phyloP scores from a whole-genome alignment of 2,329 filamentous ascomycete species.

The Cladorrhinum sp. region DNA sequence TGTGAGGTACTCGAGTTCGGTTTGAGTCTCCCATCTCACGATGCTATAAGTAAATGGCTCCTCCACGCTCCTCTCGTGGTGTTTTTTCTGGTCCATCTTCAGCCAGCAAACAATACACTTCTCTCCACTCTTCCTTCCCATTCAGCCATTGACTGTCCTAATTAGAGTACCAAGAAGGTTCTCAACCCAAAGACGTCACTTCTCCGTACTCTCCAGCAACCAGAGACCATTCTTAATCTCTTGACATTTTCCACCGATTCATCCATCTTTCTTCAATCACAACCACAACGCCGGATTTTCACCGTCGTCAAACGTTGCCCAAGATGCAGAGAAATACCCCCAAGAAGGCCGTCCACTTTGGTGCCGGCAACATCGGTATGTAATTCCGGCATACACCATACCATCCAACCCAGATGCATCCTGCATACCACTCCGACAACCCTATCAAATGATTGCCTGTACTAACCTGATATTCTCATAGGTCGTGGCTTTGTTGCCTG shows the following conservation, averaged over 20 bases:
- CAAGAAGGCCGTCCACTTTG: conserved; percentile 79
- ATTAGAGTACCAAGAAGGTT: background rate
- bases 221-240: background rate
- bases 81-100: conserved; percentile 4
- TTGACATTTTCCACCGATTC: background rate
- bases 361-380: conserved; percentile 77
- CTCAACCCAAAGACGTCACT: background rate
- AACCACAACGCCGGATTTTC: background rate
- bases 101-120: conserved; percentile 1
- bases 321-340: conserved; percentile 22
- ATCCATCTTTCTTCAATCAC: background rate
- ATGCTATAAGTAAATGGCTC: conserved; percentile 12
- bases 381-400: conserved; percentile 2
- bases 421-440: background rate
- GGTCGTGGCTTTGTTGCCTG: conserved; percentile 81
- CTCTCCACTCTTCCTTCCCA: background rate
- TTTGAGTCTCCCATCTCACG: conserved; percentile 2
- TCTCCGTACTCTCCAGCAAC: background rate
- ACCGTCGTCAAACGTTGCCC: background rate
- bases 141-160: background rate
- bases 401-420: background rate
- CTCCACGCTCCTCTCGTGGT: conserved; percentile 7
- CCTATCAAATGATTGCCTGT: background rate
- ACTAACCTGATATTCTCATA: conserved; percentile 28
- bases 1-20: background rate